Evolutionary conservation across 2,329 filamentous ascomycete species (phyloP).

Genomic region (Neospermospora avenae): DNA sequence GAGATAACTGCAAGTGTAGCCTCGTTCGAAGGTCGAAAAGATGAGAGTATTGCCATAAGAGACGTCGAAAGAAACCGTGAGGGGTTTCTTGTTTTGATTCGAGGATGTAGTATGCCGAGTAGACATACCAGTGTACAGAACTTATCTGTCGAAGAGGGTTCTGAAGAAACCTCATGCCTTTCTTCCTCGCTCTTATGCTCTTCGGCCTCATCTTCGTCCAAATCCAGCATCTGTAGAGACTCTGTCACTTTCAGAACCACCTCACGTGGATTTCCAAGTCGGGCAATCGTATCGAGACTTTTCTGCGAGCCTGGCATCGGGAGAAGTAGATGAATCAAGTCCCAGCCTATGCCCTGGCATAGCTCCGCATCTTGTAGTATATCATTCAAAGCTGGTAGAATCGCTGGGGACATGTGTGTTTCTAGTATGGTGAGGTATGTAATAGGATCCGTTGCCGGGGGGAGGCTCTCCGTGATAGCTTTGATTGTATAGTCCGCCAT

Average conservation of each 20-base stretch:
- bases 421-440: constrained; percentile 78
- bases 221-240: constrained; percentile 58
- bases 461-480: constrained; percentile 36
- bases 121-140: constrained; percentile 70
- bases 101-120: constrained; percentile 67
- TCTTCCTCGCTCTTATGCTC: constrained; percentile 19
- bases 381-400: constrained; percentile 64
- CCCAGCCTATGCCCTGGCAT: constrained; percentile 79
- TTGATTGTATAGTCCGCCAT: constrained; percentile 29
- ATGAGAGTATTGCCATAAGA: constrained; percentile 66
- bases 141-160: constrained; percentile 39
- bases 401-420: constrained; percentile 64
- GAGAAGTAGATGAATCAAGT: constrained; percentile 72
- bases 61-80: constrained; percentile 75
- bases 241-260: constrained; percentile 79
- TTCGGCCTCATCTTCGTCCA: constrained; percentile 36
- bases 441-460: constrained; percentile 59
- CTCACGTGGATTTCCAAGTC: constrained; percentile 75
- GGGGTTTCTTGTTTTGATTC: constrained; percentile 74
- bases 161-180: constrained; percentile 18
- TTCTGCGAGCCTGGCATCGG: constrained; percentile 63
- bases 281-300: constrained; percentile 71
- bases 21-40: constrained; percentile 60
- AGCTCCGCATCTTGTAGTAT: constrained; percentile 66
- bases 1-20: constrained; percentile 70